Conservation (phyloP, 2,329 filamentous ascomycete species). For the Rhinocladiella similis region DNA sequence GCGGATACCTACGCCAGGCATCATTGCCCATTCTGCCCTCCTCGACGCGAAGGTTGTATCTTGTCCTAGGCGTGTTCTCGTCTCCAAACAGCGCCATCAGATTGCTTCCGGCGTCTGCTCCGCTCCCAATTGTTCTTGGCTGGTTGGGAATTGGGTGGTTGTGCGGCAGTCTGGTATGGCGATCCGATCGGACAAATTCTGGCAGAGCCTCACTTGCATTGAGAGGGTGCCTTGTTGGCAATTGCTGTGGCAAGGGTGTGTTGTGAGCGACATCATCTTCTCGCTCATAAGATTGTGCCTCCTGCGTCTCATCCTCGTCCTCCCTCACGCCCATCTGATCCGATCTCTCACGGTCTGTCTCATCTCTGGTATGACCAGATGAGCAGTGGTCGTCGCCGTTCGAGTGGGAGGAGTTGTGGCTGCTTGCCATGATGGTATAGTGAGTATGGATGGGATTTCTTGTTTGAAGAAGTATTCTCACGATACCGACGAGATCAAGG, state of each 20-base stretch:
- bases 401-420: no score
- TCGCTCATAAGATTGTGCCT: not conserved
- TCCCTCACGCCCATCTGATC: not conserved
- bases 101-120: conserved; percentile 7
- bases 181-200: not conserved
- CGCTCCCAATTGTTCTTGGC: not conserved
- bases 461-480: no score
- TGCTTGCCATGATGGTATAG: no score
- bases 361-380: not conserved
- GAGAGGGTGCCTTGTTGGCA: not conserved
- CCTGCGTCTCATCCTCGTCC: not conserved
- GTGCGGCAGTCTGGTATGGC: not conserved
- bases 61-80: conserved; percentile 9
- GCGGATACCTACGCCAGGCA: not conserved
- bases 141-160: not conserved
- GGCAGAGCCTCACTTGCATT: not conserved
- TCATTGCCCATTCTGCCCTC: not conserved
- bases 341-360: not conserved
- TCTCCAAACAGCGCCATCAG: conserved; percentile 10
- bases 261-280: not conserved
- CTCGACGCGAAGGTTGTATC: conserved; percentile 3
- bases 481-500: no score
- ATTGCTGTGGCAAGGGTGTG: not conserved
- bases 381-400: not conserved
- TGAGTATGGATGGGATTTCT: no score